These are phyloP conservation scores for Byssothecium circinans DNA, from an alignment of 2,329 filamentous ascomycete species.

Conservation along the genomic window DNA sequence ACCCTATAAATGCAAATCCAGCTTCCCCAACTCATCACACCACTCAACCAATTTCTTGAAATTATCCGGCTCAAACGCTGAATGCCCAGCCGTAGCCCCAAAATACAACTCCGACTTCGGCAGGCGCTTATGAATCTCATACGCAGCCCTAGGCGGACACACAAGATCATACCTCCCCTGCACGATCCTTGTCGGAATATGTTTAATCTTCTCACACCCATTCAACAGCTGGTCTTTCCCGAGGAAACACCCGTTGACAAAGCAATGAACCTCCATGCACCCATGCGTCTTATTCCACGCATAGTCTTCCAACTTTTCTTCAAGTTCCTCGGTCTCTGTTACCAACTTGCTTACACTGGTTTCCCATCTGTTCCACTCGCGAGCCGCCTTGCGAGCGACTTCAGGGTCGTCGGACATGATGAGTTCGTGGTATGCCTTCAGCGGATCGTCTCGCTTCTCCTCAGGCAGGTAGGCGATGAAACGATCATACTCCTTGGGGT, in stretches of 20 bases:
- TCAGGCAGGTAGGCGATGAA: conserved; percentile 36
- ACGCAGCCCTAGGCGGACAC: conserved; percentile 44
- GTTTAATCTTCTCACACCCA: conserved; percentile 34
- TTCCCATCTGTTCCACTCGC: conserved; percentile 35
- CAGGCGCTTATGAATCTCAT: conserved; percentile 43
- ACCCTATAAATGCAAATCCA: conserved; percentile 1
- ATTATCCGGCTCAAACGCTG: conserved; percentile 15
- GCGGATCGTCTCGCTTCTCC: conserved; percentile 38
- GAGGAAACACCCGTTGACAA: conserved; percentile 44
- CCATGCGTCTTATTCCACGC: conserved; percentile 34
- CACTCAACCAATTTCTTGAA: conserved; percentile 10
- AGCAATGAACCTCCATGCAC: conserved; percentile 45
- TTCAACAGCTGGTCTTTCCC: conserved; percentile 41
- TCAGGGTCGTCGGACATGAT: conserved; percentile 33
- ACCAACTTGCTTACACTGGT: conserved; percentile 22
- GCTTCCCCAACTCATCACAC: conserved; percentile 10
- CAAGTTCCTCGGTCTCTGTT: conserved; percentile 4
- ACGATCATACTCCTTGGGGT: conserved; percentile 42
- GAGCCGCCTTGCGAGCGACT: conserved; percentile 24
- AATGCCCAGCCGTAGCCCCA: conserved; percentile 30
- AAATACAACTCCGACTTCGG: conserved; percentile 28
- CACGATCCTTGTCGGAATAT: conserved; percentile 43
- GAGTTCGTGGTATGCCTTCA: conserved; percentile 42
- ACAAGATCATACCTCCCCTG: conserved; percentile 49
- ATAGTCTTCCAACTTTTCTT: conserved; percentile 26